A percentile compares a stretch with the other conserved stretches of the same genome.
Conservation (phyloP, 2,329 filamentous ascomycete species). For the Tympanopsis confertula region DNA sequence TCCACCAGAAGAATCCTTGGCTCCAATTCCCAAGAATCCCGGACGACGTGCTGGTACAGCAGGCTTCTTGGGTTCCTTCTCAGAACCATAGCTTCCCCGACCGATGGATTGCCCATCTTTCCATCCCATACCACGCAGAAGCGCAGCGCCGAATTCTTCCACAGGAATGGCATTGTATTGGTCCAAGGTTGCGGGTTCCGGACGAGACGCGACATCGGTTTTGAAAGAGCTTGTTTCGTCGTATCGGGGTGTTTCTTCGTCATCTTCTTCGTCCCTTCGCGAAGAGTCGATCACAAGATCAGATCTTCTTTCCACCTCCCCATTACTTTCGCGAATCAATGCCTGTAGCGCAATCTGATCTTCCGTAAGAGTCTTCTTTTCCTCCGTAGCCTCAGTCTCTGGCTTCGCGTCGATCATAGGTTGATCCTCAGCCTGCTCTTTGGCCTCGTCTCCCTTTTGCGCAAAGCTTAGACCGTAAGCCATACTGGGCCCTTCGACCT, state of each 20-base stretch:
- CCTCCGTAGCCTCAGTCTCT: background rate
- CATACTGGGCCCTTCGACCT: background rate
- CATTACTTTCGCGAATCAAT: background rate
- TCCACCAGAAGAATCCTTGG: background rate
- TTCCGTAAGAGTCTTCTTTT: background rate
- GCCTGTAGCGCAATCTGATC: constrained; percentile 1
- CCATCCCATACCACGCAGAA: constrained; percentile 92
- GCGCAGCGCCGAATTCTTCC: constrained; percentile 83
- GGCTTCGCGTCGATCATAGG: background rate
- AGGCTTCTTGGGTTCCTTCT: constrained; percentile 76
- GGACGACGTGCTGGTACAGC: constrained; percentile 70
- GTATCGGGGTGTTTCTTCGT: background rate
- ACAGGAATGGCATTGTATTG: constrained; percentile 85
- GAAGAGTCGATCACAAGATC: background rate
- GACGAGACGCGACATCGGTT: background rate
- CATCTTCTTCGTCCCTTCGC: background rate
- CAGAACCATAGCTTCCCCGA: constrained; percentile 48
- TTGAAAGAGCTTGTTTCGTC: background rate
- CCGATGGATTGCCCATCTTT: constrained; percentile 54
- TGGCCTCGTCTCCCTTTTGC: background rate
- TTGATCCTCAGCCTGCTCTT: background rate
- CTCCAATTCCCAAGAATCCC: constrained; percentile 9
- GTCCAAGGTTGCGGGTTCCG: constrained; percentile 40
- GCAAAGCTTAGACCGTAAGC: background rate
- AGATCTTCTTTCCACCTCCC: background rate